These are phyloP conservation scores for Elaeis guineensis DNA, from an alignment of 176 grass and related monocot species.

Conservation along the genomic window DNA sequence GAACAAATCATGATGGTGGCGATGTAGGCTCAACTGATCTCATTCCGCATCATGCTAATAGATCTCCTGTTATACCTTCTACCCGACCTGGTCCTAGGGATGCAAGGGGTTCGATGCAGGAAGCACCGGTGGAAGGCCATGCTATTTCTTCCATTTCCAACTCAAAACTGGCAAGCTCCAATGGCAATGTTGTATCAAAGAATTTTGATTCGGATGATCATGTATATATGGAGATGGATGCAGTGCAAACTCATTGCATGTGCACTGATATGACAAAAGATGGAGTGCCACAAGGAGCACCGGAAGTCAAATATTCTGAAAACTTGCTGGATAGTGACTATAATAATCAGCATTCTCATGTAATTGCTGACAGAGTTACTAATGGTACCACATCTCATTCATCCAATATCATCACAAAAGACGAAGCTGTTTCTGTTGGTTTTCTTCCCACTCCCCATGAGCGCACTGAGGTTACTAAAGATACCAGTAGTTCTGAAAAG, in stretches of 20 bases:
- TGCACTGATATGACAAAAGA: slow-evolving; percentile 19
- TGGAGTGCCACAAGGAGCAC: slow-evolving; percentile 7
- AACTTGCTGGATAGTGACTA: slow-evolving; percentile 25
- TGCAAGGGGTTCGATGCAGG: slow-evolving; percentile 23
- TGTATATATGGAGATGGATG: slow-evolving; percentile 1
- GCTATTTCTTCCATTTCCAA: slow-evolving; percentile 27
- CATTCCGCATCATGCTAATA: slow-evolving; percentile 17
- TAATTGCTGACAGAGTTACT: slow-evolving; percentile 24
- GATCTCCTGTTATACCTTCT: slow-evolving; percentile 21
- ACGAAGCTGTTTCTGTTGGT: slow-evolving; percentile 26
- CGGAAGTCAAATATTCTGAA: slow-evolving; percentile 21
- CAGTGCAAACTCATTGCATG: slow-evolving; percentile 26
- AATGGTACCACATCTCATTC: slow-evolving; percentile 15
- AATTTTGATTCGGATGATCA: slow-evolving; percentile 23
- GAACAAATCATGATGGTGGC: slow-evolving; percentile 34
- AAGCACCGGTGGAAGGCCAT: slow-evolving; percentile 26
- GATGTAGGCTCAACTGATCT: slow-evolving; percentile 14
- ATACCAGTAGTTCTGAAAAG: slow-evolving; percentile 22
- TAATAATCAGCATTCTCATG: slow-evolving; percentile 19
- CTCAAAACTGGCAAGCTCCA: slow-evolving; percentile 32
- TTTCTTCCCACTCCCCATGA: slow-evolving; percentile 27
- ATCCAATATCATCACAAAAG: slow-evolving; percentile 28
- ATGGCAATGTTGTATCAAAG: slow-evolving; percentile 22
- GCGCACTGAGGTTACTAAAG: slow-evolving; percentile 28
- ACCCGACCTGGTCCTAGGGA: slow-evolving; percentile 23